Evolutionary conservation across 805 yeast genomes (phyloP), one percentile per base, ranked within the genome.

Genomic region (Dipodascus geniculatus): DNA sequence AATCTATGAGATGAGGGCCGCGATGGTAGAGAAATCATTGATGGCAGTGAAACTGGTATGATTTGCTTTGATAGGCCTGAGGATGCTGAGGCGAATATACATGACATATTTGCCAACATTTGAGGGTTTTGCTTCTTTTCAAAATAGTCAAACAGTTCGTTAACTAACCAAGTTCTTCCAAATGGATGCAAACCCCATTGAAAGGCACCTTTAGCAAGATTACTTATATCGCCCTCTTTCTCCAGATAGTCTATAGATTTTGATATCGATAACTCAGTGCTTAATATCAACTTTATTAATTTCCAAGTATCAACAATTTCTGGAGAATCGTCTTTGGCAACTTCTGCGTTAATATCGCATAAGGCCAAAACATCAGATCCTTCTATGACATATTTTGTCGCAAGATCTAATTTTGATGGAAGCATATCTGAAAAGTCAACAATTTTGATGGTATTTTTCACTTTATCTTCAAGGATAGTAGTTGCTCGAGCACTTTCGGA

Each of bases 41-140:
- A 38, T n/a, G 44, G 44, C 4, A 38, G 11, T 9, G 44, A 38
- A 11, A 38, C 19, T 38, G 44, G 44, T 11, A 38, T n/a, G 17
- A 16, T 9, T 6, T n/a, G 17, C 20, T 38, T 38, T 9, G 44
- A 17, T 6, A 11, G 11, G 33, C 11, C 33, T n/a, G 44, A 6
- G 19, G 44, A n/a, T 6, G 44, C 44, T 6, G 19, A 38, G 14
- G 44, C 74, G 54, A 86, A 68, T 2, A 87, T 74, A 67, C 96
- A 87, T 2, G 91, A 79, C 58, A 89, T 67, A 88, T 87, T 85
- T 0, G 95, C 96, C 22, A 90, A 70, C 96, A 91, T 87, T 65
- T 91, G 97, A 23, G 87, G 68, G 61, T 91, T 84, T 1, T 82
- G 80, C 47, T 73, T 63, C 33, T 61, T 68, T 60, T 83, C 93